phyloP scores from a whole-genome alignment of 177 flowering plant species.

The Telopea speciosissima region DNA sequence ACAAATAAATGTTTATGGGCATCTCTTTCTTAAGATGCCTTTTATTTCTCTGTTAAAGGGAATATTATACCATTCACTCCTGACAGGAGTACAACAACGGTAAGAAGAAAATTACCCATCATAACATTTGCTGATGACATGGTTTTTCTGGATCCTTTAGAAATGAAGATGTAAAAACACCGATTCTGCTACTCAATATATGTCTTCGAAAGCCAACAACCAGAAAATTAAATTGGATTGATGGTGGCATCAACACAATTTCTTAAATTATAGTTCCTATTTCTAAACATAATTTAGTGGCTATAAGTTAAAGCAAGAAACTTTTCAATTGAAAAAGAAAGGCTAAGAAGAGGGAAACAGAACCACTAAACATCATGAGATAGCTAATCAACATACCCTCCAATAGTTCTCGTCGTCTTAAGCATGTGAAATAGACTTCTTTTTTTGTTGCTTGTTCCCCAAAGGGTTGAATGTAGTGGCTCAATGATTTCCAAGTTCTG shows the following conservation, averaged over 20 bases:
- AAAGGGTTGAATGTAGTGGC: conserved; percentile 64
- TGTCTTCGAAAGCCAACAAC: neutral
- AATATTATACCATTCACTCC: too few relatives aligned
- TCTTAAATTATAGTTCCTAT: too few relatives aligned
- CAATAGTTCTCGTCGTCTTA: conserved; percentile 86
- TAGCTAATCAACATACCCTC: conserved; percentile 54
- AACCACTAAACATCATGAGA: neutral
- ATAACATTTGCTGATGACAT: too few relatives aligned
- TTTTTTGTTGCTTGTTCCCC: conserved; percentile 84
- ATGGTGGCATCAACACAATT: too few relatives aligned
- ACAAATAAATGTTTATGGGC: too few relatives aligned
- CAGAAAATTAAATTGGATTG: neutral
- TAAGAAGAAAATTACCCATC: too few relatives aligned
- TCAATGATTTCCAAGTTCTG: conserved; percentile 94
- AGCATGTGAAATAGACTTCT: conserved; percentile 91
- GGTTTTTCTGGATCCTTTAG: too few relatives aligned
- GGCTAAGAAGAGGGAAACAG: neutral
- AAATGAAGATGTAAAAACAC: neutral
- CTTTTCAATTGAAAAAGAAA: neutral
- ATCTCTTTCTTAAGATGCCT: too few relatives aligned
- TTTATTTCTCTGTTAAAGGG: too few relatives aligned
- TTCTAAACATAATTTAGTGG: neutral
- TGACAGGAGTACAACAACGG: too few relatives aligned
- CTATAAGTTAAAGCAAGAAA: neutral
- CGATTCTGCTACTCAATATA: neutral